A percentile compares a stretch with the other conserved stretches of the same genome.
phyloP scores from a whole-genome alignment of 2,329 filamentous ascomycete species.

The Fusarium sp. region DNA sequence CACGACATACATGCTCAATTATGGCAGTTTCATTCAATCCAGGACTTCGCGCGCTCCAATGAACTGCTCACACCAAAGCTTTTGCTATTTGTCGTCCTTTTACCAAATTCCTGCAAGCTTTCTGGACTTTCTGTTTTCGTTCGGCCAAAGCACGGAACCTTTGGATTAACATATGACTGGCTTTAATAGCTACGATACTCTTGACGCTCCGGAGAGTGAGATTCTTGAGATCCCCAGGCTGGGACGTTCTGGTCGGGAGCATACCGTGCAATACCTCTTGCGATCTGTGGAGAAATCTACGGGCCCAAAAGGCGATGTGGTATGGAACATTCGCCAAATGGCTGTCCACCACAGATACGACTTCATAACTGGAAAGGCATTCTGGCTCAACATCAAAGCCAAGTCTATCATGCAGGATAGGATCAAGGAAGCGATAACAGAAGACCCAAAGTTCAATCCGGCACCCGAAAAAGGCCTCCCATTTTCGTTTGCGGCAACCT shows the following conservation, averaged over 20 bases:
- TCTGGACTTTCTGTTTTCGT: conserved; percentile 17
- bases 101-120: conserved; percentile 12
- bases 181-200: conserved; percentile 1
- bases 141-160: background rate
- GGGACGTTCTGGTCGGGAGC: conserved; percentile 15
- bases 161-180: conserved; percentile 25
- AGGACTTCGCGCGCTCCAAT: conserved; percentile 6
- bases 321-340: background rate
- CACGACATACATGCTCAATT: background rate
- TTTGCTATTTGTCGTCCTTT: background rate
- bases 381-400: background rate
- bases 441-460: background rate
- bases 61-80: conserved; percentile 3
- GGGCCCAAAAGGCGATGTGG: rapidly evolving
- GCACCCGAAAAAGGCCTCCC: background rate
- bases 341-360: background rate
- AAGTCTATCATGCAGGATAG: background rate
- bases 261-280: conserved; percentile 17
- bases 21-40: background rate
- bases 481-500: background rate
- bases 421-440: background rate
- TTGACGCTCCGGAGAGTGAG: background rate
- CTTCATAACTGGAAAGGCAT: background rate
- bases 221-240: conserved; percentile 1
- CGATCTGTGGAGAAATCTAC: conserved; percentile 9